Evolutionary conservation across 495 filamentous ascomycete species (phyloP).

Genomic region (Talaromyces trachyspermus): DNA sequence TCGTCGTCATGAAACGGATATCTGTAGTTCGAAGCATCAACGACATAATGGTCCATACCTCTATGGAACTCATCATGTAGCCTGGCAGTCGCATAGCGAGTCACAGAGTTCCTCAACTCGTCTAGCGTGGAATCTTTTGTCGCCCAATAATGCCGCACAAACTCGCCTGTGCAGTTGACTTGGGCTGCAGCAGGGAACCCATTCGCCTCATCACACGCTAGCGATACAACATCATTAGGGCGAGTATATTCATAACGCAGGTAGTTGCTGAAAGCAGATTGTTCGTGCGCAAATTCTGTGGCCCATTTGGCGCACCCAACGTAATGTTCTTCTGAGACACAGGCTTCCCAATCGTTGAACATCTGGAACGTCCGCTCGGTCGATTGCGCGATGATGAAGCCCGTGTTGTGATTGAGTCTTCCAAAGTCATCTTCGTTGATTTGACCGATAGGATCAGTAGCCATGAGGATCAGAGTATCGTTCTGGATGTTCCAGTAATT

Average conservation of each 20-base stretch:
- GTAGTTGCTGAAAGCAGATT: conserved; percentile 30
- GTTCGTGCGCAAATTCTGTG: conserved; percentile 28
- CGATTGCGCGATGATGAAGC: conserved; percentile 32
- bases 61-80: conserved; percentile 13
- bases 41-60: neutral
- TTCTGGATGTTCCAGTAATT: conserved; percentile 44
- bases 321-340: conserved; percentile 23
- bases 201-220: conserved; percentile 33
- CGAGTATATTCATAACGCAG: conserved; percentile 28
- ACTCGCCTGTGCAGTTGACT: conserved; percentile 11
- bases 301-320: conserved; percentile 24
- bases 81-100: conserved; percentile 9
- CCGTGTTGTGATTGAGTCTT: conserved; percentile 28
- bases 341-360: conserved; percentile 29
- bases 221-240: conserved; percentile 25
- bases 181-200: conserved; percentile 13
- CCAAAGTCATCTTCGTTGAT: conserved; percentile 23
- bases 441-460: conserved; percentile 26
- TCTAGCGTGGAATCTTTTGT: conserved; percentile 9
- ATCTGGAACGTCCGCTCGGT: conserved; percentile 27
- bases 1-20: no score
- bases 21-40: no score
- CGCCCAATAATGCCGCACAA: conserved; percentile 17
- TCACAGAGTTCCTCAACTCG: conserved; percentile 10
- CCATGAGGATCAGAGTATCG: conserved; percentile 36